phyloP scores from a whole-genome alignment of 2,329 filamentous ascomycete genomes.

The Microdochium trichocladiopsis region DNA sequence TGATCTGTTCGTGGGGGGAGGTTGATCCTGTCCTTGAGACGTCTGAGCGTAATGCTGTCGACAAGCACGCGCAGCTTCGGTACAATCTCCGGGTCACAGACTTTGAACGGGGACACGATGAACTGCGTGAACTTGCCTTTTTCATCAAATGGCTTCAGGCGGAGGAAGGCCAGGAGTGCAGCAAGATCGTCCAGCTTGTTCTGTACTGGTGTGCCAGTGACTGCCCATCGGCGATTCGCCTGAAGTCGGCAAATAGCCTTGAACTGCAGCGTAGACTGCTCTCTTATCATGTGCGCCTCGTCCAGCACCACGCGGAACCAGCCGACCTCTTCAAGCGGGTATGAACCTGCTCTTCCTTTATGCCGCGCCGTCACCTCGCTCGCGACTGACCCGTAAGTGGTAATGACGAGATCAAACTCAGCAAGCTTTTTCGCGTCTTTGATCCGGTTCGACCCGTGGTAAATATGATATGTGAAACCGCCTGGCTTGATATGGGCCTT shows the following conservation, averaged over 20 bases:
- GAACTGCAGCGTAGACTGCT: conserved; percentile 73
- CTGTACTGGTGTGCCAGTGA: conserved; percentile 95
- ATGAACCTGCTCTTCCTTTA: conserved; percentile 50
- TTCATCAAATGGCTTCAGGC: conserved; percentile 79
- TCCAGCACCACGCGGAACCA: conserved; percentile 95
- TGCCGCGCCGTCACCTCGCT: conserved; percentile 65
- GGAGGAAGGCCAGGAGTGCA: conserved; percentile 78
- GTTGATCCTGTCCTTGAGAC: conserved; percentile 85
- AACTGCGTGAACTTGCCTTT: conserved; percentile 67
- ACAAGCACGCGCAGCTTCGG: conserved; percentile 83
- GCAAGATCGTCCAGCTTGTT: conserved; percentile 88
- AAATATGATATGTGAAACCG: conserved; percentile 68
- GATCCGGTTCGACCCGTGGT: conserved; percentile 74
- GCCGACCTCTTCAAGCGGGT: conserved; percentile 69
- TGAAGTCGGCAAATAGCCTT: conserved; percentile 76
- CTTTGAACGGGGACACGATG: conserved; percentile 82
- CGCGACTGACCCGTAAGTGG: conserved; percentile 83
- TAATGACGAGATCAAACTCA: conserved; percentile 77
- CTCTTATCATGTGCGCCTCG: conserved; percentile 91
- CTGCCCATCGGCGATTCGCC: conserved; percentile 83
- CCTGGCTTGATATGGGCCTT: conserved; percentile 66
- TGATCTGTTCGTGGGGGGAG: conserved; percentile 69
- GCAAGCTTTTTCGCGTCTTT: conserved; percentile 63
- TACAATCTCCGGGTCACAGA: conserved; percentile 75
- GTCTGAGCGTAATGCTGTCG: conserved; percentile 87